phyloP scores from a whole-genome alignment of 345 rosid species.

The Carallia brachiata region DNA sequence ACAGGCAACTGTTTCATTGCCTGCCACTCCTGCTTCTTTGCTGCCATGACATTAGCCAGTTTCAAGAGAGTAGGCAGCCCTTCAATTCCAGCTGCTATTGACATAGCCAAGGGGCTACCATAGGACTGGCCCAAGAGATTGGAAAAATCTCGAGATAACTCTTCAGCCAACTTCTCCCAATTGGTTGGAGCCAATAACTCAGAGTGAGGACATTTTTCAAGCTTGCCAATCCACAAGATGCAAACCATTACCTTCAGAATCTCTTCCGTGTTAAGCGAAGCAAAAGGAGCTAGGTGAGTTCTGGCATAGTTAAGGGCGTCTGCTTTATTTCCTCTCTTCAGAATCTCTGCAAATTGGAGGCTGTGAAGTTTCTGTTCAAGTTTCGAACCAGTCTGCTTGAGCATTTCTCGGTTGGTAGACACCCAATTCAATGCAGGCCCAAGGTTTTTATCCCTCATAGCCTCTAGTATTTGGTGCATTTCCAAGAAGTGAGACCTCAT shows the following conservation, averaged over 20 bases:
- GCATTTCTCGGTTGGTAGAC: conserved; percentile 13
- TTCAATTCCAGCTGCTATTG: conserved; percentile 63
- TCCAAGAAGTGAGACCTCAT: conserved; percentile 53
- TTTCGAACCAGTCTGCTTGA: conserved; percentile 37
- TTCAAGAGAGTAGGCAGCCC: conserved; percentile 67
- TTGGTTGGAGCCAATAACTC: conserved; percentile 40
- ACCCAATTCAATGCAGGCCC: conserved; percentile 84
- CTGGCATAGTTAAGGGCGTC: conserved; percentile 63
- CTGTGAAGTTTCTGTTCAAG: conserved; percentile 60
- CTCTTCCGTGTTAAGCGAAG: conserved; percentile 35
- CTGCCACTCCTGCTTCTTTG: conserved; percentile 66
- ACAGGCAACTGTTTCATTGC: conserved; percentile 60
- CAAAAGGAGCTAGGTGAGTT: conserved; percentile 47
- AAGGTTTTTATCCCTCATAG: conserved; percentile 47
- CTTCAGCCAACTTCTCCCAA: conserved; percentile 52
- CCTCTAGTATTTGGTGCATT: conserved; percentile 52
- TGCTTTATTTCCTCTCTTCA: conserved; percentile 44
- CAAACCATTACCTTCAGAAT: conserved; percentile 53
- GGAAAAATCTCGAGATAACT: conserved; percentile 50
- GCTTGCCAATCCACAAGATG: conserved; percentile 49
- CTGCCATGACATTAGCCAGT: conserved; percentile 63
- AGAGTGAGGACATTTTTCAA: conserved; percentile 54
- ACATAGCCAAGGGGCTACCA: conserved; percentile 46
- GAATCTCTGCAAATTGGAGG: conserved; percentile 54
- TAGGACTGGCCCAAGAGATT: conserved; percentile 48